These are phyloP conservation scores for Podochytrium sp. DNA, from an alignment of 192 early-diverging fungal genomes.

Conservation along the genomic window DNA sequence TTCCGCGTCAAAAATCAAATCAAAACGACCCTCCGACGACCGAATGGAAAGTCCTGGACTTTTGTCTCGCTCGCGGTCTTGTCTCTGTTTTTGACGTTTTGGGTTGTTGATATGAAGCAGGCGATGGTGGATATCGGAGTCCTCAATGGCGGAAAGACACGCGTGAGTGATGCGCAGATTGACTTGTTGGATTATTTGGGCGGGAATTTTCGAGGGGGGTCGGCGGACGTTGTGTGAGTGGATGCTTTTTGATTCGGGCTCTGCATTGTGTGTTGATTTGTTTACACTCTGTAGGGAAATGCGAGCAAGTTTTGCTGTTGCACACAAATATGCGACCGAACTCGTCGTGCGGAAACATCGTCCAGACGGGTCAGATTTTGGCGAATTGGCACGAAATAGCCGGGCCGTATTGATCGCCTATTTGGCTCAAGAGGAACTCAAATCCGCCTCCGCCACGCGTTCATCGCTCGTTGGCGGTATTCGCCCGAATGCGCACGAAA, in stretches of 20 bases:
- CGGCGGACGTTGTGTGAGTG: neutral
- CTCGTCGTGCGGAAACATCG: too few species aligned
- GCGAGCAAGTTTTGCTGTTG: too few species aligned
- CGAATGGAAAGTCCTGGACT: too few species aligned
- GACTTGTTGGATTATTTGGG: conserved; percentile 19
- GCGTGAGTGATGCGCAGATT: too few species aligned
- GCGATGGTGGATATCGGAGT: too few species aligned
- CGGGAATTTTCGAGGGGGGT: neutral
- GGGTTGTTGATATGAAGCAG: too few species aligned
- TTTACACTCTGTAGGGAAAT: neutral
- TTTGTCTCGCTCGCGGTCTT: too few species aligned
- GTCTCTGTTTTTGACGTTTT: too few species aligned
- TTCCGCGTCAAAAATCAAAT: neutral
- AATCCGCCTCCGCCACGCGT: neutral
- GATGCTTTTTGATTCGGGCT: neutral
- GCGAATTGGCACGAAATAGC: conserved; percentile 14
- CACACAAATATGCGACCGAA: neutral
- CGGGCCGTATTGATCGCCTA: conserved; percentile 17
- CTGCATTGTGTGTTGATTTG: neutral
- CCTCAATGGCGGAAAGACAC: too few species aligned
- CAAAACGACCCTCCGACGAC: too few species aligned
- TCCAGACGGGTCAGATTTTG: conserved; percentile 3
- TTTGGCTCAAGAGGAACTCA: conserved; percentile 3
- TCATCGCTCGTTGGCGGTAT: neutral
- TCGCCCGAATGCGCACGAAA: neutral